Base-by-base conservation (phyloP, 768 basidiomycete genomes). In the Zangia roseola region DNA sequence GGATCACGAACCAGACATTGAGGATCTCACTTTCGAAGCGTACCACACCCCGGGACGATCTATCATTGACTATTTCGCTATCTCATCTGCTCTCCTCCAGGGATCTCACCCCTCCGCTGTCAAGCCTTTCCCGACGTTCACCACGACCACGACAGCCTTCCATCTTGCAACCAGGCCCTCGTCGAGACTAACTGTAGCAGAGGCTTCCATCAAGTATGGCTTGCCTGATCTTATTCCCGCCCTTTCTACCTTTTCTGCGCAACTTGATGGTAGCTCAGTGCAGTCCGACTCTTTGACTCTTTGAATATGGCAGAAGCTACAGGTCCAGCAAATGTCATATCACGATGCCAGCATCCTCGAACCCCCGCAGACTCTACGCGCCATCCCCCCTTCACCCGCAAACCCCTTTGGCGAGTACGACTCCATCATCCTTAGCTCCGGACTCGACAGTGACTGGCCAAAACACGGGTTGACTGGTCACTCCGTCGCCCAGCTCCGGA, bases 291-390 rank as follows among this genome's bases (percentile, higher is more conserved):
- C 42, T 7, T 21, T 21, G n/a, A 57, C 33, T 10, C 42, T 69
- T 12, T 49, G 68, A 34, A 53, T 68, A 14, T 71, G 69, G 69
- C 54, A 47, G n/a, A 52, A 49, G 12, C 21, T 65, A 10, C 42
- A 47, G 2, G 43, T 68, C 21, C 69, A 71, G 41, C 40, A 53
- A 6, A 62, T 37, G 31, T 46, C 57, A 2, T 66, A 59, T 34
- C 60, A 65, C 28, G 28, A 53, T 21, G 50, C 58, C 3, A 36
- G 62, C 46, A 53, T 24, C 43, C 37, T n/a, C n/a, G n/a, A n/a
- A n/a, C n/a, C n/a, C n/a, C n/a, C n/a, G n/a, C n/a, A n/a, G n/a
- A n/a, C n/a, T n/a, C 35, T 52, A 4, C 17, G 6, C 12, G 24
- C 36, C n/a, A 34, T 38, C 34, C 50, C 33, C 31, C 56, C 43